These are phyloP conservation scores for Murraya paniculata DNA, from an alignment of 345 rosid species.

Conservation along the genomic window DNA sequence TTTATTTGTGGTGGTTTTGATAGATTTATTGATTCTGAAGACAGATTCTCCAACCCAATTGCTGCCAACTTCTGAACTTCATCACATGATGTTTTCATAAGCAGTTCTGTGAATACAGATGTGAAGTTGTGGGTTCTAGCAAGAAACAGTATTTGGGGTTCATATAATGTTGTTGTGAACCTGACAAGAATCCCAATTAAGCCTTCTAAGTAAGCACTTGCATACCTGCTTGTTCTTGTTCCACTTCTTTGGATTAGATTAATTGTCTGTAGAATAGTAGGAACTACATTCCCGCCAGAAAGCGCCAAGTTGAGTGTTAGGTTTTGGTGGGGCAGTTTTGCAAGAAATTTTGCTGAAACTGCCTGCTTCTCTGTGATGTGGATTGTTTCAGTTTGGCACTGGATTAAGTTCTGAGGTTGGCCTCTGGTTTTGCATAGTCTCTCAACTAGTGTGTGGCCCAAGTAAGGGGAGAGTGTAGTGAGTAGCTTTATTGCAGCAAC, in stretches of 20 bases:
- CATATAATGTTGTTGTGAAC: constrained; percentile 80
- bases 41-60: constrained; percentile 74
- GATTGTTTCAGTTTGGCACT: constrained; percentile 31
- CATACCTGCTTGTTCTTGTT: constrained; percentile 62
- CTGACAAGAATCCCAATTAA: constrained; percentile 79
- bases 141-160: constrained; percentile 55
- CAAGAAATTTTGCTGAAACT: constrained; percentile 66
- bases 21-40: constrained; percentile 56
- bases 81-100: constrained; percentile 67
- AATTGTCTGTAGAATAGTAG: constrained; percentile 51
- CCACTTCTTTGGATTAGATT: constrained; percentile 52
- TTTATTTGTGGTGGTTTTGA: constrained; percentile 47
- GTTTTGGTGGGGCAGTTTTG: constrained; percentile 78
- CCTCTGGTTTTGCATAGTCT: constrained; percentile 74
- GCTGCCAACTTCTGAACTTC: constrained; percentile 88
- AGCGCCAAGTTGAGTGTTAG: constrained; percentile 76
- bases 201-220: constrained; percentile 70
- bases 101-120: constrained; percentile 63
- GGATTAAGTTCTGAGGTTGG: constrained; percentile 68
- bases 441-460: constrained; percentile 70
- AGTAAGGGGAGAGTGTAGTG: constrained; percentile 50
- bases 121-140: constrained; percentile 73
- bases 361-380: constrained; percentile 72
- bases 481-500: constrained; percentile 70
- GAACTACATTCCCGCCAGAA: constrained; percentile 44